Evolutionary conservation across 1,284 basidiomycete species (phyloP).

Genomic region (Boletus albobrunnescens): DNA sequence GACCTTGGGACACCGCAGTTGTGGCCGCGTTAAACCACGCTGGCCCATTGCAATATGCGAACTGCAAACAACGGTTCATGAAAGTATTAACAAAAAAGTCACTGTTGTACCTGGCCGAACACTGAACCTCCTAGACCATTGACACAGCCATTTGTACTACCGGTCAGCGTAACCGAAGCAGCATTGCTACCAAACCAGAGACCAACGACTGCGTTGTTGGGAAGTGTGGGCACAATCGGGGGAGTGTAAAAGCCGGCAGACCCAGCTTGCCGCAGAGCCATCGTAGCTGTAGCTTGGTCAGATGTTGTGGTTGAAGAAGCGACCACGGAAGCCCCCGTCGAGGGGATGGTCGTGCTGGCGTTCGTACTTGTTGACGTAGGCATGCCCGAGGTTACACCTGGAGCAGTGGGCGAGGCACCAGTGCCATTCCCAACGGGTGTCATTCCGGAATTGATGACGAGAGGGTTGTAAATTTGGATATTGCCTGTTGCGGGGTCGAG

Average conservation of each 20-base stretch:
- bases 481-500: slow-evolving; percentile 27
- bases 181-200: slow-evolving; percentile 31
- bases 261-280: slow-evolving; percentile 10
- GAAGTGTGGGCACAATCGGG: slow-evolving; percentile 23
- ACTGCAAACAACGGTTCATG: slow-evolving; percentile 5
- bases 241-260: slow-evolving; percentile 21
- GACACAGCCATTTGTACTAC: slow-evolving; percentile 20
- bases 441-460: slow-evolving; percentile 28
- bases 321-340: background rate
- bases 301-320: background rate
- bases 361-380: background rate
- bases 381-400: background rate
- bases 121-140: slow-evolving; percentile 22
- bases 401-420: background rate
- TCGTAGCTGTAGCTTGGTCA: background rate
- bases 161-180: slow-evolving; percentile 19
- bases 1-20: slow-evolving; percentile 17
- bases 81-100: background rate
- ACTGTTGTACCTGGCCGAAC: slow-evolving; percentile 21
- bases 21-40: slow-evolving; percentile 24
- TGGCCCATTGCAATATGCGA: slow-evolving; percentile 23
- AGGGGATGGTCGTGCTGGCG: background rate
- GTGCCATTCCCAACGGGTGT: slow-evolving; percentile 10
- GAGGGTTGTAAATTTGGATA: slow-evolving; percentile 28
- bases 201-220: slow-evolving; percentile 23